Conservation (phyloP, 805 yeast genomes). For the Starmerella bacillaris region DNA sequence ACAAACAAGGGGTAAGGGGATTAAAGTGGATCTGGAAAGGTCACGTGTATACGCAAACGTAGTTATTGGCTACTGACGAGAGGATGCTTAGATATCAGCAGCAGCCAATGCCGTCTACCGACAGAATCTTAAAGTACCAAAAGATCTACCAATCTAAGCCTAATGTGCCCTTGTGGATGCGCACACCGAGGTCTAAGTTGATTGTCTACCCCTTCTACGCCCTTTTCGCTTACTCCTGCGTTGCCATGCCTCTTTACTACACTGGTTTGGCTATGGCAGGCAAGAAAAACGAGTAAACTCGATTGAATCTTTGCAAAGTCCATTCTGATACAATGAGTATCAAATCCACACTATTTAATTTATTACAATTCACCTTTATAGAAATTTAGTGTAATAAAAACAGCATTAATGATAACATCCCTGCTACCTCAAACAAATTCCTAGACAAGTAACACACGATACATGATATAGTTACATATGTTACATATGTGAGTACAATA, state of each 20-base stretch:
- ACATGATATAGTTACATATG: too few species aligned
- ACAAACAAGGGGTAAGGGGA: too few species aligned
- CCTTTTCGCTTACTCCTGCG: conserved; percentile 43
- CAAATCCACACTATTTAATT: too few species aligned
- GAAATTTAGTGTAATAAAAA: too few species aligned
- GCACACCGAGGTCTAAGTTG: conserved; percentile 50
- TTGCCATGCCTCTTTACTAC: conserved; percentile 49
- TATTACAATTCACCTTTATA: too few species aligned
- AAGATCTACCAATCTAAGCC: conserved; percentile 23
- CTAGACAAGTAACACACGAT: neutral
- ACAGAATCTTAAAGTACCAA: conserved; percentile 20
- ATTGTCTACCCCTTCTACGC: conserved; percentile 66
- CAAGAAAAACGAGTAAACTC: conserved; percentile 29
- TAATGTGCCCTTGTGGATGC: conserved; percentile 24
- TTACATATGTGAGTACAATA: too few species aligned
- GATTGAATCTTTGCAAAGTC: neutral
- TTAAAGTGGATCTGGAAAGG: too few species aligned
- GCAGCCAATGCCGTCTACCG: conserved; percentile 16
- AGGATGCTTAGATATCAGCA: too few species aligned
- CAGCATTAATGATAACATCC: too few species aligned
- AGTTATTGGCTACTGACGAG: too few species aligned
- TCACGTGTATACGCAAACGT: too few species aligned
- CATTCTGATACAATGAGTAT: too few species aligned
- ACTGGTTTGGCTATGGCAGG: conserved; percentile 55
- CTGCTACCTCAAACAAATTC: neutral